phyloP scores from a whole-genome alignment of 2,329 filamentous ascomycete species.

The Fusarium duplospermum region DNA sequence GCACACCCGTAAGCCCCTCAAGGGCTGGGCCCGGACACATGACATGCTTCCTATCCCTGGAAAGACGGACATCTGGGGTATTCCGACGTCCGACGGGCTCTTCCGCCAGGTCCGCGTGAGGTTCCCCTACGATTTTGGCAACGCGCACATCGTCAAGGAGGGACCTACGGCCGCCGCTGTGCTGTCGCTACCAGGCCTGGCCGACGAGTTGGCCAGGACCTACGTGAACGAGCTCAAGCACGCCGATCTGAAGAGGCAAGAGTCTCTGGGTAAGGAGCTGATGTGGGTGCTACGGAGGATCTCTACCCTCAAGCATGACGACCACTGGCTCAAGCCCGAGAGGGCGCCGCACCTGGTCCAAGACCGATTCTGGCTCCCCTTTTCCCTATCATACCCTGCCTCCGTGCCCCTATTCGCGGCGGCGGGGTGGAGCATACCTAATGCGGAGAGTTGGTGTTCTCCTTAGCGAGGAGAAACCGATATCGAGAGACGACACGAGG shows the following conservation, averaged over 20 bases:
- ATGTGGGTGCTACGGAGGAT: slow-evolving; percentile 51
- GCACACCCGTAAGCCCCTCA: slow-evolving; percentile 50
- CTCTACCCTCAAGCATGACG: slow-evolving; percentile 21
- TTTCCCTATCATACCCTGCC: slow-evolving; percentile 46
- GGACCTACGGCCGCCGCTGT: slow-evolving; percentile 39
- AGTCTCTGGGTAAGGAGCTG: slow-evolving; percentile 46
- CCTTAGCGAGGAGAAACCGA: not conserved
- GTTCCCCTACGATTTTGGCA: slow-evolving; percentile 50
- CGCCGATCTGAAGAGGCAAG: slow-evolving; percentile 20
- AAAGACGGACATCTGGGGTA: slow-evolving; percentile 50
- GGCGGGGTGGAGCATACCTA: slow-evolving; percentile 45
- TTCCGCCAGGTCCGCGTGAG: slow-evolving; percentile 52
- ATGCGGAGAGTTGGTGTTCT: slow-evolving; percentile 19
- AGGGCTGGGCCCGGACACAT: slow-evolving; percentile 54
- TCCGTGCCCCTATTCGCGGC: slow-evolving; percentile 44
- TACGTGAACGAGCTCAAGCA: slow-evolving; percentile 46
- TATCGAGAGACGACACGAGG: not conserved
- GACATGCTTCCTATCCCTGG: slow-evolving; percentile 46
- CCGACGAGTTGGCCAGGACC: slow-evolving; percentile 49
- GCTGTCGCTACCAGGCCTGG: slow-evolving; percentile 50
- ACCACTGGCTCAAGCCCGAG: slow-evolving; percentile 34
- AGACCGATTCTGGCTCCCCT: slow-evolving; percentile 48
- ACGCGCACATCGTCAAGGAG: slow-evolving; percentile 39
- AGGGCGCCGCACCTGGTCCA: slow-evolving; percentile 38
- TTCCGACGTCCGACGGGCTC: slow-evolving; percentile 48